Evolutionary conservation across 306 rosid genomes (phyloP).

Genomic region (Vigna radiata): DNA sequence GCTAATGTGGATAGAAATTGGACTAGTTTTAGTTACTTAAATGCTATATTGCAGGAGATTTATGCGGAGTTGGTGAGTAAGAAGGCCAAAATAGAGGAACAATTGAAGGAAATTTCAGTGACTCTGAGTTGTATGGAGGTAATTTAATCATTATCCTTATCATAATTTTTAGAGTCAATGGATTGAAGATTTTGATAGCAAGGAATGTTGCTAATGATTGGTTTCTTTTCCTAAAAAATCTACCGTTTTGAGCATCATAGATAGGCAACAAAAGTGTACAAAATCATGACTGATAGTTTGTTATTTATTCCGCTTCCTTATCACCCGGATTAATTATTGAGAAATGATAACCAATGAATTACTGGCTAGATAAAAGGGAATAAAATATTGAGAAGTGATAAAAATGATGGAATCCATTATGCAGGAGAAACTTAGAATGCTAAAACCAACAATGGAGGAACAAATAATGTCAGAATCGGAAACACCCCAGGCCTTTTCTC

Average conservation of each 20-base stretch:
- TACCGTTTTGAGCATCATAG: not conserved
- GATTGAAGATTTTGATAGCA: conserved; percentile 29
- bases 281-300: not conserved
- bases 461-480: conserved; percentile 54
- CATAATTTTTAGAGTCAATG: not conserved
- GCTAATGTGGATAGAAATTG: not conserved
- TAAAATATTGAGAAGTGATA: not conserved
- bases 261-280: not conserved
- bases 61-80: conserved; percentile 53
- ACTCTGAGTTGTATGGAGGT: conserved; percentile 70
- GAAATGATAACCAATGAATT: not conserved
- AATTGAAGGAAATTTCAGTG: conserved; percentile 58
- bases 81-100: conserved; percentile 68
- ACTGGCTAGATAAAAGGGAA: not conserved
- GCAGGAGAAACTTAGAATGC: conserved; percentile 67
- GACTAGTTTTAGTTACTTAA: conserved; percentile 3
- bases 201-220: conserved; percentile 5
- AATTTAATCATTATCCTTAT: conserved; percentile 30
- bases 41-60: conserved; percentile 54
- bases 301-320: not conserved
- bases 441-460: conserved; percentile 51
- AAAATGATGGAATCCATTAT: conserved; percentile 23
- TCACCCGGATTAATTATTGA: not conserved
- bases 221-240: not conserved
- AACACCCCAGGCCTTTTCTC: conserved; percentile 39